Evolutionary conservation across 148 eudicot species (phyloP), one percentile per base, ranked within the genome.

Genomic region (Mesembryanthemum crystallinum): DNA sequence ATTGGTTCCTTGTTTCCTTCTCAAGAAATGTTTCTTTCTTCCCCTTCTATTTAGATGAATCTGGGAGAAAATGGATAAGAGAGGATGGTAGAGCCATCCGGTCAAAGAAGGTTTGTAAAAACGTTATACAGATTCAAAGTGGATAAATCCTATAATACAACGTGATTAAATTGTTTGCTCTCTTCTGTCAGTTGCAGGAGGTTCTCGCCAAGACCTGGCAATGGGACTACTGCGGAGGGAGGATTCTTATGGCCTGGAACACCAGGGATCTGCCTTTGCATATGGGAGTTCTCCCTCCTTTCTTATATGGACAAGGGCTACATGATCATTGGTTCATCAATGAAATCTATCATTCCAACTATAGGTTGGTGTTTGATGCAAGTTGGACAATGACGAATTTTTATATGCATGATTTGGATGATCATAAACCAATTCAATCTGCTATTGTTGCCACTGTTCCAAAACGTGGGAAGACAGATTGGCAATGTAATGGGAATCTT

Each of bases 211-310:
- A 69, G 69, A 77, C 78, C 7, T 64, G 85, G 85, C 74, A 77
- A 39, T 75, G 87, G 88, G 82, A 81, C 63, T 39, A 67, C 64
- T 88, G 86, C 64, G 85, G 79, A 43, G 87, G 75, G 60, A 87
- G 81, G 77, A 88, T 88, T 83, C 83, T 95, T 73, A 76, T 95
- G 83, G 98, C 98, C 29, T 95, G 98, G 98, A 95, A 90, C 80
- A 91, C 81, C 64, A 84, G 80, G 37, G 91, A 92, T 66, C 33
- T 87, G 69, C 96, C 98, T 76, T 81, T 95, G 77, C 96, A 92
- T 84, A 83, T 77, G 75, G 98, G 98, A 61, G 91, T 88, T 76
- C 85, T 95, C 58, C 98, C 97, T 67, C 97, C 98, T 39, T 95
- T 95, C 73, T 80, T 95, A 67, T 92, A 85, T 76, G 87, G 96